phyloP scores from a whole-genome alignment of 2,329 filamentous ascomycete species.

The Sphaceloma murrayae region DNA sequence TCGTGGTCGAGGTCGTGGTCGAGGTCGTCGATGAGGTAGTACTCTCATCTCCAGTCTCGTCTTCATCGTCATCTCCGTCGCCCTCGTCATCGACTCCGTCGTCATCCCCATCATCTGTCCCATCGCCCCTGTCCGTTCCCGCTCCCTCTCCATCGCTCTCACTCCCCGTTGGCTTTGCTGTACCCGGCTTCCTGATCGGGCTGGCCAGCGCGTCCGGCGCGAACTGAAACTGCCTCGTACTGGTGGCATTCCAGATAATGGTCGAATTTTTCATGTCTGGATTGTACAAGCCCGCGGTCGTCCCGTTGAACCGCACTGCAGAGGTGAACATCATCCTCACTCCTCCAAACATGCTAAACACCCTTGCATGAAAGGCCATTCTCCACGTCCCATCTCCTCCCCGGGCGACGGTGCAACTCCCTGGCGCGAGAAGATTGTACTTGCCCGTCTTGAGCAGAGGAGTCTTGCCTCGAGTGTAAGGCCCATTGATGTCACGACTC shows the following conservation, averaged over 20 bases:
- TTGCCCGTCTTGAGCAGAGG: constrained; percentile 26
- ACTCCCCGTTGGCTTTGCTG: background rate
- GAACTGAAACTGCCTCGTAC: background rate
- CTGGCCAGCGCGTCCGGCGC: background rate
- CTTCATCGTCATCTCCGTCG: background rate
- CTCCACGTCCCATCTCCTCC: constrained; percentile 22
- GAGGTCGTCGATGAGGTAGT: background rate
- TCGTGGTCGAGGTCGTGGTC: no score
- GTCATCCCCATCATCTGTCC: background rate
- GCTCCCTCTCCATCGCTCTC: background rate
- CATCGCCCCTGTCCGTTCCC: background rate
- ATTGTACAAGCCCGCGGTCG: constrained; percentile 4
- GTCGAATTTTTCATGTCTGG: background rate
- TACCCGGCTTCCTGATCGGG: background rate
- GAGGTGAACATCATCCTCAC: constrained; percentile 30
- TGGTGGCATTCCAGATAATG: background rate
- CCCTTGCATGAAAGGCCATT: constrained; percentile 29
- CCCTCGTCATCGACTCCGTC: background rate
- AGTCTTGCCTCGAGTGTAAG: constrained; percentile 24
- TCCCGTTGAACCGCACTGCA: constrained; percentile 23
- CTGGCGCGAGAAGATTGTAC: constrained; percentile 27
- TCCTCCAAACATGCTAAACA: constrained; percentile 21
- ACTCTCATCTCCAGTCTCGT: background rate
- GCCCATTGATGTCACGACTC: constrained; percentile 24
- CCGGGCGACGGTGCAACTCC: constrained; percentile 24